phyloP scores from a whole-genome alignment of 2,329 filamentous ascomycete genomes.

The Ophiostoma perfectum region DNA sequence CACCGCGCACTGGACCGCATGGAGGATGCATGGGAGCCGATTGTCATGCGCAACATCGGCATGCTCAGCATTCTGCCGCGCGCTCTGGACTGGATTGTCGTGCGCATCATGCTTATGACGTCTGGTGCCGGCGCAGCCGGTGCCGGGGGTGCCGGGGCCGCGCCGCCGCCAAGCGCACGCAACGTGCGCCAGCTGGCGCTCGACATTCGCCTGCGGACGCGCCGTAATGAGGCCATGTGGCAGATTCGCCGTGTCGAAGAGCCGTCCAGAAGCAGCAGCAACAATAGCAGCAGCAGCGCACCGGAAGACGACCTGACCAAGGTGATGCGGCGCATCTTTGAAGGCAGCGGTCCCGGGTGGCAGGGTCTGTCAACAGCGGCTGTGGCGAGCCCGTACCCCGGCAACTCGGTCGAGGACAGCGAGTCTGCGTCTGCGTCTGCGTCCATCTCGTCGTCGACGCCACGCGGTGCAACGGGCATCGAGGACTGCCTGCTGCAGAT shows the following conservation, averaged over 20 bases:
- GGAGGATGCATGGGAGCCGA: constrained; percentile 48
- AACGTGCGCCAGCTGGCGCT: constrained; percentile 42
- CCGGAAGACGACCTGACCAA: constrained; percentile 35
- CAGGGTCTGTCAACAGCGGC: constrained; percentile 45
- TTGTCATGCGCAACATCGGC: constrained; percentile 41
- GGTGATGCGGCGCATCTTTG: constrained; percentile 44
- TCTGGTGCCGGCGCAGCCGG: background rate
- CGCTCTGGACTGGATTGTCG: constrained; percentile 51
- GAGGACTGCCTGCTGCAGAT: constrained; percentile 43
- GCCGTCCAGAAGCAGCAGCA: background rate
- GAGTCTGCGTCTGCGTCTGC: background rate
- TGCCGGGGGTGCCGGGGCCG: no score
- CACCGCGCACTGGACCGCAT: constrained; percentile 56
- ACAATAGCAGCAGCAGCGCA: constrained; percentile 17
- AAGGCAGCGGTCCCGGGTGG: constrained; percentile 42
- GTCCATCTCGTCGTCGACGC: background rate
- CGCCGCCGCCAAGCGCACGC: background rate
- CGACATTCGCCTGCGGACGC: constrained; percentile 46
- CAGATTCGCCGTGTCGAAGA: constrained; percentile 40
- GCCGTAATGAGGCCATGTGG: constrained; percentile 49
- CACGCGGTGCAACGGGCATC: constrained; percentile 34
- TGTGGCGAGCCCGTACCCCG: constrained; percentile 36
- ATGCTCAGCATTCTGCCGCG: constrained; percentile 48
- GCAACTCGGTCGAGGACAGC: background rate
- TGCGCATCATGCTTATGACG: constrained; percentile 34